Base-by-base conservation (phyloP, 495 filamentous ascomycete genomes). In the Clohesyomyces aquaticus region DNA sequence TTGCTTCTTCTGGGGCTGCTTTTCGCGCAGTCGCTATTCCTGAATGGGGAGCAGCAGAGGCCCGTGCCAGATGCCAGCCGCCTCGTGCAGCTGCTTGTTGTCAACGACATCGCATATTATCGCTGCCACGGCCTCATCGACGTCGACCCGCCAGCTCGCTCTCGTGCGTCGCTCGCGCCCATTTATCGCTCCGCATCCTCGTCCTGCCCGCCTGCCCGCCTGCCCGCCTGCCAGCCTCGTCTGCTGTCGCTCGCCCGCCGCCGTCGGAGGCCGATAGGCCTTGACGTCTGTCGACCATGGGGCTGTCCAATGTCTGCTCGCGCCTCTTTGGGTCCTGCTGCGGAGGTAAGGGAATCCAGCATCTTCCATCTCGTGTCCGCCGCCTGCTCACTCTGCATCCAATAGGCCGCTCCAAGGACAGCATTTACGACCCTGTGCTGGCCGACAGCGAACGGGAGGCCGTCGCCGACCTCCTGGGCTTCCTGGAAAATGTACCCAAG, bases 391-490 rank as follows among this genome's bases (percentile, higher is more conserved):
- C 46, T n/a, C 18, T 8, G 3, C 10, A 25, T 27, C 22, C 22
- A 21, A 11, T 67, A 91, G 91, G 87, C 73, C 91, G 91, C 75
- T 87, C 91, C 72, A 91, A 89, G 77, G 94, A 96, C 81, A 92
- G 89, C 70, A 82, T 93, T 45, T 97, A 99, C 76, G 95, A 99
- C 75, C 91, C 92, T 51, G 91, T 94, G 48, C 81, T 99, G 54
- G 93, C 92, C 61, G 94, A 99, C 72, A 96, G 90, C 76, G 94
- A 98, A 78, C 87, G 94, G 69, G 94, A 97, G 82, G 94, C 94
- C 46, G 95, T 99, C 4, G 93, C 94, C 54, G 94, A 99, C 73
- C 81, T 99, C 29, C 81, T 99, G 21, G 88, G 91, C 67, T 98
- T 94, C 73, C 86, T 99, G 58, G 95, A 98, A 78, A 96, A 97